Conservation (phyloP, 1,284 basidiomycete genomes). For the Agaricales sp. region DNA sequence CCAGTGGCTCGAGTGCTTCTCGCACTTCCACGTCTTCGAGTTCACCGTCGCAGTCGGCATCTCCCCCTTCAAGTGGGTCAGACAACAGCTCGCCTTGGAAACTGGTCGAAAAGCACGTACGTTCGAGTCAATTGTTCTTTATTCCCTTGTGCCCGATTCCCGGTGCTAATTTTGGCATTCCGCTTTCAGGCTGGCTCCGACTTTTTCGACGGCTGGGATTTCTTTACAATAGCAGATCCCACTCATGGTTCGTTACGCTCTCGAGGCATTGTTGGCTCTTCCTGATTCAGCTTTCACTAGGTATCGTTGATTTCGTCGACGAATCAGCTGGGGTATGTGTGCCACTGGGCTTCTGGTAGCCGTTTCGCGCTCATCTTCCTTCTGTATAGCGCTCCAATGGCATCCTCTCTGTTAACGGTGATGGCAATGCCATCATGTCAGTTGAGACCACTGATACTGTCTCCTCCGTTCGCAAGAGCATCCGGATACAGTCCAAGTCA, state of each 20-base stretch:
- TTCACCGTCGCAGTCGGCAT: not conserved
- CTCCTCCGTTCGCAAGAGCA: slow-evolving; percentile 52
- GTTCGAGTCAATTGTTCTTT: not conserved
- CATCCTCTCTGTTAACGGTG: slow-evolving; percentile 49
- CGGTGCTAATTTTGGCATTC: not conserved
- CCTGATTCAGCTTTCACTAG: slow-evolving; percentile 17
- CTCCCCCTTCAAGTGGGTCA: not conserved
- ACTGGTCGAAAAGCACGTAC: not conserved
- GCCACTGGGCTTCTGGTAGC: slow-evolving; percentile 10
- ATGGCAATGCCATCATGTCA: slow-evolving; percentile 71
- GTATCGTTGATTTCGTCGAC: slow-evolving; percentile 43
- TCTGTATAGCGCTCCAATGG: slow-evolving; percentile 32
- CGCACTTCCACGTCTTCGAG: slow-evolving; percentile 26
- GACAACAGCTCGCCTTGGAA: not conserved
- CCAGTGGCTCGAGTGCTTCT: slow-evolving; percentile 21
- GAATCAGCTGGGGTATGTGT: slow-evolving; percentile 42
- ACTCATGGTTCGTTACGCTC: slow-evolving; percentile 56
- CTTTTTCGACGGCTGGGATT: slow-evolving; percentile 81
- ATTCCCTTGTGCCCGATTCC: not conserved
- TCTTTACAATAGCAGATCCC: slow-evolving; percentile 65
- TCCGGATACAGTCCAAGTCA: slow-evolving; percentile 64
- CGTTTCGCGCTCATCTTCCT: slow-evolving; percentile 2
- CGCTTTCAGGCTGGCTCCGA: slow-evolving; percentile 23
- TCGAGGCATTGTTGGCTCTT: not conserved
- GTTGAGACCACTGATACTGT: slow-evolving; percentile 75